Conservation (phyloP, 2,329 filamentous ascomycete species). For the Colletotrichum tofieldiae region DNA sequence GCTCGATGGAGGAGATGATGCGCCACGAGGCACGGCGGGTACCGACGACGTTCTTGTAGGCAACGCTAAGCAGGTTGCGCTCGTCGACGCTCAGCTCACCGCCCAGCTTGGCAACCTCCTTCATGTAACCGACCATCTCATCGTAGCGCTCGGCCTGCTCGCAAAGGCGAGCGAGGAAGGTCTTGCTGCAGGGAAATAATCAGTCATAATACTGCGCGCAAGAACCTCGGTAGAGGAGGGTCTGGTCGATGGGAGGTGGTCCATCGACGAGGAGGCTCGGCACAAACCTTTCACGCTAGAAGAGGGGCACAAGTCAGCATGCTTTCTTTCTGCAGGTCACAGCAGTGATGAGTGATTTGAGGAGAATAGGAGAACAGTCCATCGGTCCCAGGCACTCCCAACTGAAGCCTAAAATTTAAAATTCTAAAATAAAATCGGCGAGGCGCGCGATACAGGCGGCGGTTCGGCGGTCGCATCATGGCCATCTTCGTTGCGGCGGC, state of each 20-base stretch:
- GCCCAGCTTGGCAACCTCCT: constrained; percentile 95
- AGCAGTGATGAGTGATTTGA: constrained; percentile 32
- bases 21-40: constrained; percentile 98
- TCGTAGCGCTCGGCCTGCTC: constrained; percentile 99
- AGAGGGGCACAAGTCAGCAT: constrained; percentile 56
- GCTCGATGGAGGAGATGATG: constrained; percentile 99
- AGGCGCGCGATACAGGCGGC: not conserved
- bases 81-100: constrained; percentile 93
- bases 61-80: constrained; percentile 97
- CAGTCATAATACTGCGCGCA: constrained; percentile 32
- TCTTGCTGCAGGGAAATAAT: constrained; percentile 79
- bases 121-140: constrained; percentile 99
- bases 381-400: not conserved
- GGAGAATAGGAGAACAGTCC: not conserved
- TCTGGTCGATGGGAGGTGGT: constrained; percentile 23
- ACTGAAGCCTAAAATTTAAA: not conserved
- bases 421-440: not conserved
- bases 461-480: constrained; percentile 19
- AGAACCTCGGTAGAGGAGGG: constrained; percentile 35
- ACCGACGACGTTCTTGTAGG: constrained; percentile 99
- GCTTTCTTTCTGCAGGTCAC: constrained; percentile 24
- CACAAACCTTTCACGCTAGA: constrained; percentile 79
- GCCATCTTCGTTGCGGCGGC: constrained; percentile 20
- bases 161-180: constrained; percentile 99
- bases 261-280: constrained; percentile 34